Conservation (phyloP, 1,284 basidiomycete genomes). For the Moniliophthora roreri region DNA sequence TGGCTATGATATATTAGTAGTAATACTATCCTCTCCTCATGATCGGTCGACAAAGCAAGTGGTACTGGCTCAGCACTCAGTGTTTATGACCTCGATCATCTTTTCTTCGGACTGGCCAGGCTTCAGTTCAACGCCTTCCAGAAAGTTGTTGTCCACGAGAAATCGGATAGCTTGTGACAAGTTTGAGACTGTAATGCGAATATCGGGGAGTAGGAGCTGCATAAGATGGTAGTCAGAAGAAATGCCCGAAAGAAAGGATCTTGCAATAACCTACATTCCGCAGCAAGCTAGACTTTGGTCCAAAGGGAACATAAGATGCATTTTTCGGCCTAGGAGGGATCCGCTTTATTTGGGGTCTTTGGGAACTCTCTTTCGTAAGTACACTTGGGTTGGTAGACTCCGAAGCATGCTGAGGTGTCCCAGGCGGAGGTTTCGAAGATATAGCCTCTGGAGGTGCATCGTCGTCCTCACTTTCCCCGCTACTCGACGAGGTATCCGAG, state of each 20-base stretch:
- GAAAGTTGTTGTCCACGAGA: constrained; percentile 89
- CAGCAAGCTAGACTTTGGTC: constrained; percentile 64
- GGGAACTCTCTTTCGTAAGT: not conserved
- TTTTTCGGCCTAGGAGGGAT: constrained; percentile 50
- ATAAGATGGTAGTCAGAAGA: not conserved
- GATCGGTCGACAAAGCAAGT: not conserved
- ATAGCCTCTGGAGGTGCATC: constrained; percentile 54
- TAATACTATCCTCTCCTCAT: constrained; percentile 4
- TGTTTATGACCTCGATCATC: constrained; percentile 59
- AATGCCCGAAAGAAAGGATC: not conserved
- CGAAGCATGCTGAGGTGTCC: constrained; percentile 10
- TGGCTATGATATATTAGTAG: constrained; percentile 8
- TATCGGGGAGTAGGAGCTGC: constrained; percentile 85
- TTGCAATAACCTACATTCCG: constrained; percentile 59
- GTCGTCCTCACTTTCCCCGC: constrained; percentile 36
- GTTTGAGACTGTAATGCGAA: constrained; percentile 88
- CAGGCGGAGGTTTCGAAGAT: constrained; percentile 52
- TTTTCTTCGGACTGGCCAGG: constrained; percentile 78
- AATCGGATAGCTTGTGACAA: constrained; percentile 93
- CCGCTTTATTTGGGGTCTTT: constrained; percentile 24
- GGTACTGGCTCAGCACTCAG: constrained; percentile 10
- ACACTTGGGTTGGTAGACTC: not conserved
- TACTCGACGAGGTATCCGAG: constrained; percentile 27
- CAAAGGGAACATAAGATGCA: constrained; percentile 67
- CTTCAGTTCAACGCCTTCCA: constrained; percentile 78